Base-by-base conservation (phyloP, 768 basidiomycete genomes). In the Steccherinum ochraceum region DNA sequence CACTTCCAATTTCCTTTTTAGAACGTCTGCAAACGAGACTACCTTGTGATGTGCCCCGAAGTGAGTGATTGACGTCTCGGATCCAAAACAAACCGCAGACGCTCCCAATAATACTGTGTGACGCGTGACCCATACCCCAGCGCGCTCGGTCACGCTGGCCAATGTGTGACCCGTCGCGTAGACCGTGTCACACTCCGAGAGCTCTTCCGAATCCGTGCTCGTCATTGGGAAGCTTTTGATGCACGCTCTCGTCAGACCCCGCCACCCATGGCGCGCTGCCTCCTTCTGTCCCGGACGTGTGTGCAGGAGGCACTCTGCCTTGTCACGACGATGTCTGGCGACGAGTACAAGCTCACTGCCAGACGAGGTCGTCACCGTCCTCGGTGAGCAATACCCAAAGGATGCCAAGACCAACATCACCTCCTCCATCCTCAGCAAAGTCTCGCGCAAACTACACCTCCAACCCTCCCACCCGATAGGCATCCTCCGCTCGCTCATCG, bases 351-450 rank as follows among this genome's bases (percentile, higher is more conserved):
- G 35, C 35, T 39, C 51, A 0, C 46, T 25, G n/a, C n/a, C n/a
- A n/a, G n/a, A 35, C 7, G 30, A 35, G 30, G 7, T 16, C 23
- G 53, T 86, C 43, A 71, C 74, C 46, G 77, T 89, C 53, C 75
- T 84, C 11, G 84, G 81, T n/a, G 65, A 74, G 43, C 66, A 69
- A n/a, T 89, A 93, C 69, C 74, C 79, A 2, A 76, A 73, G n/a
- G 96, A 99, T 71, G 67, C 72, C 24, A 76, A 72, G 66, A 89
- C 94, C 39, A 99, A 99, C 68, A 77, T 91, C 39, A 86, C 93
- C 1, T 78, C 88, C 20, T 75, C 91, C 21, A 93, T 99, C 60
- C 73, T 92, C 49, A 78, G 84, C 44, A 95, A 93, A 67, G 71
- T 95, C 35, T 75, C 83, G 10, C 73, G 83, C 13, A 79, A 80